Percentiles rank a stretch among this genome's conserved stretches.
These are phyloP conservation scores for Sequoia sempervirens DNA, from an alignment of 75 land plant genomes.

Conservation along the genomic window DNA sequence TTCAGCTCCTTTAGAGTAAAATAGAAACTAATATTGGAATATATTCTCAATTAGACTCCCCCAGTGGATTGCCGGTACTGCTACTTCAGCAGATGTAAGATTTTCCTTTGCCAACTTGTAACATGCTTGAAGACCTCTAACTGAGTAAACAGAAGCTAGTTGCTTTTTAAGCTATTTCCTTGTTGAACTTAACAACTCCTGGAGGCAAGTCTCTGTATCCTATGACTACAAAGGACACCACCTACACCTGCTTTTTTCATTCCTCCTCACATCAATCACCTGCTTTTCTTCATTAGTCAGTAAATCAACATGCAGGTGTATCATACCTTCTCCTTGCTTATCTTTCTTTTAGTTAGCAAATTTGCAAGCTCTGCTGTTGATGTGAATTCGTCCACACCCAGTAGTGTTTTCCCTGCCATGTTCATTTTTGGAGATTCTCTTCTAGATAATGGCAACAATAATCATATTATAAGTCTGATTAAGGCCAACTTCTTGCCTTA, in stretches of 20 bases:
- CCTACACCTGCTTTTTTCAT: background rate
- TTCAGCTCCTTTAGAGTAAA: too few relatives aligned
- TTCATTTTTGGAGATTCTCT: slow-evolving; percentile 80
- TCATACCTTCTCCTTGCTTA: background rate
- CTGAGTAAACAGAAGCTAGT: background rate
- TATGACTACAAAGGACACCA: background rate
- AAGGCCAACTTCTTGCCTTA: slow-evolving; percentile 56
- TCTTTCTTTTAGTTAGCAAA: background rate
- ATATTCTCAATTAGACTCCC: too few relatives aligned
- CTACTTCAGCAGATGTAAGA: too few relatives aligned
- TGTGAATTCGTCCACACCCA: background rate
- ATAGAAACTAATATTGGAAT: too few relatives aligned
- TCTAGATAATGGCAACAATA: slow-evolving; percentile 84
- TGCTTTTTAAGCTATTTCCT: background rate
- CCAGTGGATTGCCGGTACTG: too few relatives aligned
- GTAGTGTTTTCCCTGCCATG: slow-evolving; percentile 29
- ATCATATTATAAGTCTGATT: slow-evolving; percentile 27
- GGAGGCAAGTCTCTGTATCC: background rate
- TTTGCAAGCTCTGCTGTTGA: background rate
- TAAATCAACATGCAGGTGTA: background rate
- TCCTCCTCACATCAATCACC: background rate
- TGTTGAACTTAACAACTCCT: background rate
- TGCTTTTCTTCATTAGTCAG: background rate
- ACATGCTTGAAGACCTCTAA: too few relatives aligned
- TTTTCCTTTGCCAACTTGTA: too few relatives aligned